Base-by-base conservation (phyloP, 2,329 filamentous ascomycete species). In the Sarocladium strictum region DNA sequence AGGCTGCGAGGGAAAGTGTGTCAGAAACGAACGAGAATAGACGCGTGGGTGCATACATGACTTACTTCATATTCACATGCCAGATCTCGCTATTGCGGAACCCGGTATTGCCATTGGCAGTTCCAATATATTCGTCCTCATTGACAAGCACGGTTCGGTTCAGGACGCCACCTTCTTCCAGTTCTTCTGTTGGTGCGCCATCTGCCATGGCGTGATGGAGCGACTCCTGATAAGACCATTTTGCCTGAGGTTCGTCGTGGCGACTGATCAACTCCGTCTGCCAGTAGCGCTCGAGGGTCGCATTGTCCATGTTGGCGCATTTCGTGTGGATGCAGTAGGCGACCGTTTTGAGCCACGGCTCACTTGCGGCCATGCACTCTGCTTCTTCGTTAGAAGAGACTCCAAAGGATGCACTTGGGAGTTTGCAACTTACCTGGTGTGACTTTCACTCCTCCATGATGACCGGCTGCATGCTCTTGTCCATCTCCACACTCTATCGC, bases 261-360 rank as follows among this genome's bases (percentile, higher is more conserved):
- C 54, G 52, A 11, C 57, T 58, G 6, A 60, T 60, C 2, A 58
- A 56, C 11, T 63, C 54, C 3, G 54, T 43, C 29, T 57, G 54
- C 61, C 61, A 63, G 37, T 58, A 63, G 19, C 27, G 29, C 53
- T 63, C 61, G 11, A 63, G 53, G 2, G 43, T 51, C 0, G 38
- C 6, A 6, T 54, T 14, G 32, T 40, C 38, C 19, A 55, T 43
- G 15, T 50, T 21, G 4, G 23, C 19, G 49, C 61, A 63, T 10
- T 56, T 49, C 15, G 43, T 29, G 27, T 59, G 27, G n/a, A 63
- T 58, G 35, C 61, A 63, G 47, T 56, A 62, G 12, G 61, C 61
- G 47, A 60, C 54, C 1, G 61, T 61, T 24, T 56, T 38, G 3
- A 64, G 59, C 54, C 55, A 64, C 6, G 53, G 38, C 29, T 59